Percentiles rank a stretch among this genome's conserved stretches.
These are phyloP conservation scores for Mercurialis annua DNA, from an alignment of 345 rosid genomes.

Conservation along the genomic window DNA sequence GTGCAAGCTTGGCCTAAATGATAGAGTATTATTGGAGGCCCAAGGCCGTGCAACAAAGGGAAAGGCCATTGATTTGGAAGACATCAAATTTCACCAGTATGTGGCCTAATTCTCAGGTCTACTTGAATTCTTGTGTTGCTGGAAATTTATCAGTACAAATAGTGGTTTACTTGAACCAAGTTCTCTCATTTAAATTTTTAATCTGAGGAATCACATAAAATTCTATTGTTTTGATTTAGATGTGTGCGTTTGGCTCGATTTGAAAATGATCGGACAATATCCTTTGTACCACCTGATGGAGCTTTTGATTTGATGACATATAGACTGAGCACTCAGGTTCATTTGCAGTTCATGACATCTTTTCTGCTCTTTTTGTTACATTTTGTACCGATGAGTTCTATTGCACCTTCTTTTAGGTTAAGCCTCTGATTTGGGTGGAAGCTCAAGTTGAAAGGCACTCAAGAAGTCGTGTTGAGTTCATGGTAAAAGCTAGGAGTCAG, in stretches of 20 bases:
- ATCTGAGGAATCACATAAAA: neutral
- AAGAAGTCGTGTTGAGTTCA: conserved; percentile 83
- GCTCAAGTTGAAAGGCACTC: conserved; percentile 91
- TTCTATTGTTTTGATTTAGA: conserved; percentile 33
- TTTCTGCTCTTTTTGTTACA: neutral
- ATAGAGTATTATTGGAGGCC: conserved; percentile 89
- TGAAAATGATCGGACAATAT: conserved; percentile 93
- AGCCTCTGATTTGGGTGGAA: conserved; percentile 97
- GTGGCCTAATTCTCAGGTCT: conserved; percentile 25
- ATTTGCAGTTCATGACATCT: neutral
- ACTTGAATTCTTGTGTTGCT: conserved; percentile 12
- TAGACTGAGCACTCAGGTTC: conserved; percentile 94
- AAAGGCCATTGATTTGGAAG: conserved; percentile 95
- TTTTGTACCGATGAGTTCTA: neutral
- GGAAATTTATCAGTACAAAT: neutral
- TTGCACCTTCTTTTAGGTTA: conserved; percentile 47
- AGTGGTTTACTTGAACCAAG: conserved; percentile 5
- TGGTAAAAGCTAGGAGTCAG: conserved; percentile 90
- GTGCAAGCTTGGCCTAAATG: conserved; percentile 96
- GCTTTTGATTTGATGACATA: conserved; percentile 98
- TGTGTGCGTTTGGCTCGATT: conserved; percentile 96
- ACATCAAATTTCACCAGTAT: conserved; percentile 96
- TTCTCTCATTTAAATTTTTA: conserved; percentile 10
- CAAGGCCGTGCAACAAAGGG: conserved; percentile 94
- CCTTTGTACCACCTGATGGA: conserved; percentile 97